phyloP scores from a whole-genome alignment of 116 monocot genomes.

The Trichopus zeylanicus region DNA sequence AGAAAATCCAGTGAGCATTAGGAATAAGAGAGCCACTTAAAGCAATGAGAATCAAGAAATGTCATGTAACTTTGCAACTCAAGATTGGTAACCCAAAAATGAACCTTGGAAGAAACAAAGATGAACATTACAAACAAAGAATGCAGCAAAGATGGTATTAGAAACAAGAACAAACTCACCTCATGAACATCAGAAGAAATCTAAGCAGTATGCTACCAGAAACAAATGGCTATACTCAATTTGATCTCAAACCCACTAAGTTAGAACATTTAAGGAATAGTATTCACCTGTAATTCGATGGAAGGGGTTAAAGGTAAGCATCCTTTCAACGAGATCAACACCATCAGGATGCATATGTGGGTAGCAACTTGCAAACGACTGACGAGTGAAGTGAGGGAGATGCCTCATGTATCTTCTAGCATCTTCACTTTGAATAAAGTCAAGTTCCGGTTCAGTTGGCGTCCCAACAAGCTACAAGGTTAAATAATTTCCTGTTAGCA shows the following conservation, averaged over 20 bases:
- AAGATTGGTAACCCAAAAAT: too few species aligned
- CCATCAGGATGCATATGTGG: constrained; percentile 74
- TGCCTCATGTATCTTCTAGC: constrained; percentile 83
- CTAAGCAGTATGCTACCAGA: too few species aligned
- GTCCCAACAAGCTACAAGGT: constrained; percentile 83
- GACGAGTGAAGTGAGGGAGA: constrained; percentile 61
- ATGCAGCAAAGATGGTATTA: too few species aligned
- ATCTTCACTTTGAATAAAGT: constrained; percentile 73
- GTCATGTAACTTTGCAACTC: too few species aligned
- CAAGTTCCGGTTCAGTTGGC: constrained; percentile 71
- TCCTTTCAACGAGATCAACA: constrained; percentile 87
- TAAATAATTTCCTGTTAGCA: not conserved
- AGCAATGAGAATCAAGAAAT: too few species aligned
- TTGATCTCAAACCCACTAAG: too few species aligned
- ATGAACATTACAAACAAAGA: too few species aligned
- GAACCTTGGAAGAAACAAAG: too few species aligned
- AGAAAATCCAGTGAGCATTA: not conserved
- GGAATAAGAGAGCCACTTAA: too few species aligned
- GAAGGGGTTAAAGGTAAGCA: constrained; percentile 92
- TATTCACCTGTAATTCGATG: constrained; percentile 68
- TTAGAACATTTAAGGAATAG: not conserved
- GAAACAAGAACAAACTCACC: too few species aligned
- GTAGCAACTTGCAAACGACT: constrained; percentile 68
- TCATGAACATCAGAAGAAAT: too few species aligned
- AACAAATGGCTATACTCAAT: too few species aligned